phyloP scores from a whole-genome alignment of 768 basidiomycete species.

The Tricholoma saponaceum region DNA sequence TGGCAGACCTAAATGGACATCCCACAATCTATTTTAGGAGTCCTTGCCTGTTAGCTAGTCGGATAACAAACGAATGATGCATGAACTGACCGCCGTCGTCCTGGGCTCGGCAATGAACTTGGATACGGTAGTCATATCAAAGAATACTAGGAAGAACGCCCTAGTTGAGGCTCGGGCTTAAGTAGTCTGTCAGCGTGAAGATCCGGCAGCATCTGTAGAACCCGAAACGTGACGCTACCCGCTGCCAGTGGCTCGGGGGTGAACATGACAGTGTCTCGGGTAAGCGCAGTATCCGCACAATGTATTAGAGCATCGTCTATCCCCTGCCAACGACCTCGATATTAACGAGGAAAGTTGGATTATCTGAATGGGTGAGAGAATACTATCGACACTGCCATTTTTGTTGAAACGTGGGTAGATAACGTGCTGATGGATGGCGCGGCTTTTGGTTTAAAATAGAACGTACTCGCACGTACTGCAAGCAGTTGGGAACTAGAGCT shows the following conservation, averaged over 20 bases:
- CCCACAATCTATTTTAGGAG: conserved; percentile 68
- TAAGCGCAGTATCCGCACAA: too few relatives aligned
- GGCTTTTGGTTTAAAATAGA: too few relatives aligned
- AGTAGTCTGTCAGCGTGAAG: not conserved
- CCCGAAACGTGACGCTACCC: not conserved
- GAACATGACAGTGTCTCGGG: too few relatives aligned
- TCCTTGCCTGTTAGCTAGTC: conserved; percentile 6
- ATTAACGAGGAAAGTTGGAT: too few relatives aligned
- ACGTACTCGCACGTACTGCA: too few relatives aligned
- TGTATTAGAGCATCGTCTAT: too few relatives aligned
- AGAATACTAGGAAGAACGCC: not conserved
- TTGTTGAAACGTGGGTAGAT: not conserved
- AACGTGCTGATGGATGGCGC: not conserved
- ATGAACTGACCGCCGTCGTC: conserved; percentile 68
- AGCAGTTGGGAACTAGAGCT: too few relatives aligned
- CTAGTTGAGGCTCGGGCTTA: not conserved
- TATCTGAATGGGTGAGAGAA: too few relatives aligned
- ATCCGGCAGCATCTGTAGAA: not conserved
- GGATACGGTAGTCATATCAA: conserved; percentile 26
- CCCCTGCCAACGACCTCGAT: too few relatives aligned
- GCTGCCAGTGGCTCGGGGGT: not conserved
- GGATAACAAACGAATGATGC: not conserved
- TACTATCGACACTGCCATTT: too few relatives aligned
- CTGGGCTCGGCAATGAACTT: conserved; percentile 63
- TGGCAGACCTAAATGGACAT: conserved; percentile 87